A percentile compares a stretch with the other conserved stretches of the same genome.
phyloP scores from a whole-genome alignment of 345 rosid species.

The Gynandropsis gynandra region DNA sequence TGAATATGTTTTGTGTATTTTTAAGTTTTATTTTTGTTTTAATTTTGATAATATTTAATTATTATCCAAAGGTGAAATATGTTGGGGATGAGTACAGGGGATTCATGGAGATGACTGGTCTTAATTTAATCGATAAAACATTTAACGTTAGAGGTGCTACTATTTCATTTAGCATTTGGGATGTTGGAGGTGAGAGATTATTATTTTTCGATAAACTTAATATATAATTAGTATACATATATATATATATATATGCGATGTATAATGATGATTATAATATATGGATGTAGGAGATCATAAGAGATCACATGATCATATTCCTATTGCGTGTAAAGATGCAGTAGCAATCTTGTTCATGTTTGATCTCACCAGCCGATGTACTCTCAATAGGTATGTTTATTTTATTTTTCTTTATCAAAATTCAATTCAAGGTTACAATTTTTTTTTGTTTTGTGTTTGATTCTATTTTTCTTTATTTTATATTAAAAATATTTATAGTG shows the following conservation, averaged over 20 bases:
- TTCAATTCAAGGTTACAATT: background rate
- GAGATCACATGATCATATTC: constrained; percentile 65
- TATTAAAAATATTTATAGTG: constrained; percentile 34
- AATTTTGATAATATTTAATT: background rate
- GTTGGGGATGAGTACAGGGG: constrained; percentile 73
- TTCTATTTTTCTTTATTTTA: background rate
- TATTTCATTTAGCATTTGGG: constrained; percentile 90
- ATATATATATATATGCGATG: too few species aligned
- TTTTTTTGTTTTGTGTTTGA: background rate
- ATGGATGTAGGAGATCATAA: constrained; percentile 37
- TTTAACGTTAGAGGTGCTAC: constrained; percentile 68
- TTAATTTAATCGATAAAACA: constrained; percentile 86
- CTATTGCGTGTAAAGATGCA: constrained; percentile 92
- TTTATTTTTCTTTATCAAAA: background rate
- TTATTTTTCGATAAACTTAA: background rate
- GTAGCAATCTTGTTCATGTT: constrained; percentile 96
- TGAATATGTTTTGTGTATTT: background rate
- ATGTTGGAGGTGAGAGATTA: constrained; percentile 62
- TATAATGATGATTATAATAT: background rate
- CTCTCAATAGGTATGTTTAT: constrained; percentile 63
- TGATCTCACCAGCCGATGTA: constrained; percentile 94
- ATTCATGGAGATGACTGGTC: constrained; percentile 66
- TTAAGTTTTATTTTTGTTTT: background rate
- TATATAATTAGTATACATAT: too few species aligned
- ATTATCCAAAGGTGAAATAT: constrained; percentile 51